Percentiles rank a stretch among this genome's conserved stretches.
Evolutionary conservation across 1,139 yeast genomes (phyloP).

Genomic region (Scheffersomyces segobiensis): DNA sequence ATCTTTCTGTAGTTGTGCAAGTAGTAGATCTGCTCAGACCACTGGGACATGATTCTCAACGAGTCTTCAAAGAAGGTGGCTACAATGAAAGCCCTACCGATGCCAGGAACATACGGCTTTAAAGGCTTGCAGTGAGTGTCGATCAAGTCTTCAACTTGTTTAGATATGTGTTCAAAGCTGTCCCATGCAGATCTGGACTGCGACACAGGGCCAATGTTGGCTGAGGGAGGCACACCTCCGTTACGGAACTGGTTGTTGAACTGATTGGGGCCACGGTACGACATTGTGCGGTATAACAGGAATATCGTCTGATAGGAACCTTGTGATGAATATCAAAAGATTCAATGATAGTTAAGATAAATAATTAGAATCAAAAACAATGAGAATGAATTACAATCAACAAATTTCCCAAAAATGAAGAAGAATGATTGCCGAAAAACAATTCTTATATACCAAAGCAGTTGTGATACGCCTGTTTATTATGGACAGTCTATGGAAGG

Average conservation of each 20-base stretch:
- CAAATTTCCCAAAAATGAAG: neutral
- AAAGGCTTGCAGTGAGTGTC: conserved; percentile 51
- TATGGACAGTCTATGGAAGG: neutral
- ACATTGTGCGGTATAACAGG: conserved; percentile 6
- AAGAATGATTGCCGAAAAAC: neutral
- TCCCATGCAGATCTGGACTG: conserved; percentile 25
- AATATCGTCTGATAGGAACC: neutral
- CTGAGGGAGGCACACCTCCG: conserved; percentile 12
- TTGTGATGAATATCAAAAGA: neutral
- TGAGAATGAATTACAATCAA: neutral
- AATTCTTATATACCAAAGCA: neutral
- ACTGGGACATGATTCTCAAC: conserved; percentile 78
- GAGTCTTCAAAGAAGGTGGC: conserved; percentile 95
- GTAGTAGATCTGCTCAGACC: conserved; percentile 89
- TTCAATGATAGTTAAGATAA: neutral
- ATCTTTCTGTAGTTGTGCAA: conserved; percentile 77
- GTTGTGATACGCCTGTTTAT: neutral
- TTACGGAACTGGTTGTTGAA: conserved; percentile 15
- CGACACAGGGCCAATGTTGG: conserved; percentile 23
- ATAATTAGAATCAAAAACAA: neutral
- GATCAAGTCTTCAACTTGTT: conserved; percentile 45
- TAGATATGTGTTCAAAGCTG: conserved; percentile 48
- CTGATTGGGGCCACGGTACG: conserved; percentile 18
- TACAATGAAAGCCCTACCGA: conserved; percentile 88
- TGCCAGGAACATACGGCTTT: conserved; percentile 77